Percentiles rank a stretch among this genome's conserved stretches.
These are phyloP conservation scores for Eudorina sp. DNA, from an alignment of 139 green algal species.

Conservation along the genomic window DNA sequence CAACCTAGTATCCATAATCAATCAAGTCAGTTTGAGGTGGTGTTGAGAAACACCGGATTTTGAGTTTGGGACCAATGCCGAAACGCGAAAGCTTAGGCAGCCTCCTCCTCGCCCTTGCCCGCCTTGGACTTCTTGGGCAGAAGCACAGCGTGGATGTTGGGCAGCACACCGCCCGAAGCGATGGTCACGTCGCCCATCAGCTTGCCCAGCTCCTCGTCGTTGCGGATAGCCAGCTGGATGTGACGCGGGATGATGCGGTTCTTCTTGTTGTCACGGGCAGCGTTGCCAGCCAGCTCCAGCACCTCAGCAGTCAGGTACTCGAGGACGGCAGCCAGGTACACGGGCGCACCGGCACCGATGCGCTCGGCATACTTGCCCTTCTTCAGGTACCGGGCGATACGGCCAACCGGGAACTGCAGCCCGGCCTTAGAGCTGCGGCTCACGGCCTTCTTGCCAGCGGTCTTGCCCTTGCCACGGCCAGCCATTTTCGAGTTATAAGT, in stretches of 20 bases:
- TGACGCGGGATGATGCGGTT: slow-evolving; percentile 86
- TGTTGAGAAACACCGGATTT: slow-evolving; percentile 38
- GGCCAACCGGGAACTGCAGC: slow-evolving; percentile 88
- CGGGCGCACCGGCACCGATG: slow-evolving; percentile 66
- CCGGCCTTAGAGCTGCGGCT: slow-evolving; percentile 76
- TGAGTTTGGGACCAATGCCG: not conserved
- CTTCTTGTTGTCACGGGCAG: slow-evolving; percentile 93
- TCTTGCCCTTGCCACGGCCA: slow-evolving; percentile 33
- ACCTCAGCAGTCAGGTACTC: slow-evolving; percentile 81
- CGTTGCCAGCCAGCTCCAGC: slow-evolving; percentile 88
- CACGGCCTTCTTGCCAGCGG: slow-evolving; percentile 73
- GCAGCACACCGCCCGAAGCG: slow-evolving; percentile 12
- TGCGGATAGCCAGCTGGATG: slow-evolving; percentile 93
- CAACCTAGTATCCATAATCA: too few species aligned
- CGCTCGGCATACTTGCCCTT: slow-evolving; percentile 72
- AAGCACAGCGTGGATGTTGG: slow-evolving; percentile 31
- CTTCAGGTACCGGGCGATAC: slow-evolving; percentile 86
- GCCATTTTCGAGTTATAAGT: not conserved
- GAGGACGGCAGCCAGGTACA: slow-evolving; percentile 76
- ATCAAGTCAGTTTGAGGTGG: not conserved
- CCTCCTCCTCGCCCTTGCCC: not conserved
- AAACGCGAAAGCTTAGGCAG: not conserved
- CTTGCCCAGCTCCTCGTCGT: slow-evolving; percentile 94
- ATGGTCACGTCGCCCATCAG: slow-evolving; percentile 69
- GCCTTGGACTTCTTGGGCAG: slow-evolving; percentile 31